phyloP scores from a whole-genome alignment of 345 rosid genomes.

The Toxicodendron radicans region DNA sequence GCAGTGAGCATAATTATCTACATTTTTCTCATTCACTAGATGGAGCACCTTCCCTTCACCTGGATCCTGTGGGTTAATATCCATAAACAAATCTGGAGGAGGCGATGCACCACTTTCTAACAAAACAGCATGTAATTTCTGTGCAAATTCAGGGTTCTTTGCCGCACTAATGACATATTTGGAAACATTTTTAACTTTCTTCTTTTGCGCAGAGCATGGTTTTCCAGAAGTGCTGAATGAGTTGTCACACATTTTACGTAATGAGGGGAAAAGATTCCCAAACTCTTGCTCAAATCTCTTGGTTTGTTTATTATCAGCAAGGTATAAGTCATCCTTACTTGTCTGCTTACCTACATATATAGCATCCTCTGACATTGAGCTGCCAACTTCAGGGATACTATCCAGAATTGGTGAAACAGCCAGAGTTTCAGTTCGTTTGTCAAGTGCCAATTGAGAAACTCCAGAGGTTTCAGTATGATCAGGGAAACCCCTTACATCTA shows the following conservation, averaged over 20 bases:
- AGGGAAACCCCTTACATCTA: slow-evolving; percentile 45
- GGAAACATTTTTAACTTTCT: slow-evolving; percentile 82
- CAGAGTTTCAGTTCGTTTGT: slow-evolving; percentile 35
- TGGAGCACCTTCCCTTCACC: slow-evolving; percentile 33
- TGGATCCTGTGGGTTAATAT: slow-evolving; percentile 50
- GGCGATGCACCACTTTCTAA: slow-evolving; percentile 92
- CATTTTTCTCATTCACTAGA: slow-evolving; percentile 30
- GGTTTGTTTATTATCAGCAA: slow-evolving; percentile 47
- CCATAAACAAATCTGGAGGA: slow-evolving; percentile 75
- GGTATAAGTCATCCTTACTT: slow-evolving; percentile 32
- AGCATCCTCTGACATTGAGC: slow-evolving; percentile 34
- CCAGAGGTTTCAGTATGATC: slow-evolving; percentile 38
- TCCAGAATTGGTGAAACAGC: slow-evolving; percentile 32
- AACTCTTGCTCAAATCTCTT: slow-evolving; percentile 68
- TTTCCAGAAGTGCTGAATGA: slow-evolving; percentile 42
- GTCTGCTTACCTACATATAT: slow-evolving; percentile 36
- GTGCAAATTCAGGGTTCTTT: slow-evolving; percentile 91
- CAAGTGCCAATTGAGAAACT: slow-evolving; percentile 36
- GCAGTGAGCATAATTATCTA: slow-evolving; percentile 28
- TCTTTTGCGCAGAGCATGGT: slow-evolving; percentile 64
- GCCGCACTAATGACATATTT: slow-evolving; percentile 88
- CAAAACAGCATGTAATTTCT: slow-evolving; percentile 85
- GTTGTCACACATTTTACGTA: slow-evolving; percentile 41
- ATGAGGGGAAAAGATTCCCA: slow-evolving; percentile 57
- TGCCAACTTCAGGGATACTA: slow-evolving; percentile 22